Evolutionary conservation across 306 rosid genomes (phyloP), one percentile per base, ranked within the genome.

Genomic region (Purshia tridentata): DNA sequence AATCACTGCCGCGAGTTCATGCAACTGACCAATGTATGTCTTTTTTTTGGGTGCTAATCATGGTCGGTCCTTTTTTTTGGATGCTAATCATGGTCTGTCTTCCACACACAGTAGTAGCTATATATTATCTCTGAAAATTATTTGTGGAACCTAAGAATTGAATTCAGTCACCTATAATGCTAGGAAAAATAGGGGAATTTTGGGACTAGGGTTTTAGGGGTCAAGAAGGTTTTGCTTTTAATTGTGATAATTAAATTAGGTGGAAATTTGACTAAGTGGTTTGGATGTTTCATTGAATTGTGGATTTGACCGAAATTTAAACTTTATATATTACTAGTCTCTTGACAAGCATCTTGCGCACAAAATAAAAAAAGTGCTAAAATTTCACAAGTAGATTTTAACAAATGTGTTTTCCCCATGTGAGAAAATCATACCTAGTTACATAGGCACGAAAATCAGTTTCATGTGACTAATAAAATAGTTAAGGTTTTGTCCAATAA

Each of bases 11-110:
- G 89, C 2, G 90, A 87, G 79, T 90, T 90, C 84, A 90, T 92
- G 97, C 91, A 90, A 67, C 81, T 90, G 82, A 90, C 90, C 83
- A 92, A 92, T n/a, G n/a, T n/a, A n/a, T n/a, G n/a, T n/a, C n/a
- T n/a, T n/a, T n/a, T n/a, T n/a, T n/a, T n/a, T n/a, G n/a, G n/a
- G n/a, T n/a, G n/a, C n/a, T n/a, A n/a, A n/a, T n/a, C n/a, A n/a
- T n/a, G 91, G 98, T 89, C 23, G 18, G 20, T 65, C 49, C 67
- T 69, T 82, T 23, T 7, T 9, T 78, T 3, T 29, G 1, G 35
- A 3, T 57, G 41, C 63, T 61, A 53, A 53, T 6, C 55, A 51
- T 22, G 6, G 18, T 8, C 39, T 55, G 3, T 5, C 6, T 19
- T 6, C 6, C 13, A 20, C 37, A 0, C 51, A 47, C 2, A 47